Evolutionary conservation across 2,329 filamentous ascomycete species (phyloP), one percentile per base, ranked within the genome.

Genomic region (Nemania sp.): DNA sequence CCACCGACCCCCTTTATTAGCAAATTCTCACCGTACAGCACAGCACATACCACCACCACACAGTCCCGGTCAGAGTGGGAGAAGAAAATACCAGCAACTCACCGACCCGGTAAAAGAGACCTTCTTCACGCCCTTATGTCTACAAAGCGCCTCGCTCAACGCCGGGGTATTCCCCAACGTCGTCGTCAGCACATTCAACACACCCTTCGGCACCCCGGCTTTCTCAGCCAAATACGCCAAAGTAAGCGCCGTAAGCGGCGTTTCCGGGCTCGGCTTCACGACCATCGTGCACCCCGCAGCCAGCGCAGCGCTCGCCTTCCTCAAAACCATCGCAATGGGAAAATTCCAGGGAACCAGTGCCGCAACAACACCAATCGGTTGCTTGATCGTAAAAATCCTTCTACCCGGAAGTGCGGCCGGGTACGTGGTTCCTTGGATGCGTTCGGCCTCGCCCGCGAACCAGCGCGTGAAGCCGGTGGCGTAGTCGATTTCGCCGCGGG

Each of bases 231-330:
- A 68, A 65, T 76, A 66, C 7, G 75, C 82, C n/a, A 86, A 66
- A 2, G 77, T 75, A 14, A 85, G 68, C 0, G 80, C 77, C 2
- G 80, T 80, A 28, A 86, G 73, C 0, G 83, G 82, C 1, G 82
- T 85, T 68, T 90, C 86, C 0, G 86, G 86, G 3, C 83, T 86
- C 2, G 87, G 85, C 72, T 90, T 90, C 14, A 83, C 77, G 14
- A 92, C 77, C 83, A 92, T 89, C 1, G 86, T 86, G 66, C 86
- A 90, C 1, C 87, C 87, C 3, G 86, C 86, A 1, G 87, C 87
- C 33, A 90, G 71, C 1, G 86, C 86, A 6, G 86, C 84, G 42
- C 81, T 78, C 2, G 80, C 85, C 66, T 90, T 90, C 26, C 87
- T 77, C 47, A 89, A 68, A 6, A 89, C 78, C 82, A 90, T 73